These are phyloP conservation scores for Stentor roeselii DNA, from an alignment of 73 alveolate species.

Conservation along the genomic window DNA sequence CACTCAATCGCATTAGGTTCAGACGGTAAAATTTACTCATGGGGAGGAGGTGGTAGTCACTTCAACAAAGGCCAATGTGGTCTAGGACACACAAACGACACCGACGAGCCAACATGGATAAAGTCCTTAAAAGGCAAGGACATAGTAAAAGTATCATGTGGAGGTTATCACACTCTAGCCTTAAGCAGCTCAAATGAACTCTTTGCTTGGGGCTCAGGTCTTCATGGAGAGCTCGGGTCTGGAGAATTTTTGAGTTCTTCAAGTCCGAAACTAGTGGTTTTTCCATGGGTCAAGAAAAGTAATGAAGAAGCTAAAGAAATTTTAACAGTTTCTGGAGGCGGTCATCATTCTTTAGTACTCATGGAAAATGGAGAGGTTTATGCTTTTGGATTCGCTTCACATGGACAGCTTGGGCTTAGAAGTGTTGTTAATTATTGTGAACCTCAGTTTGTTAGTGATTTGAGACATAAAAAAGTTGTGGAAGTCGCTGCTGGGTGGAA, in stretches of 20 bases:
- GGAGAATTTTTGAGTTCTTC: constrained; percentile 30
- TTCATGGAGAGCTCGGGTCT: constrained; percentile 94
- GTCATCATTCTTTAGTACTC: constrained; percentile 91
- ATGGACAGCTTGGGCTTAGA: constrained; percentile 94
- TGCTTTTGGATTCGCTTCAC: constrained; percentile 92
- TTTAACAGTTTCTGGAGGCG: constrained; percentile 62
- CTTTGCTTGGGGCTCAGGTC: constrained; percentile 92
- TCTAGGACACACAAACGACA: constrained; percentile 81
- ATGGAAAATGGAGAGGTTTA: constrained; percentile 81
- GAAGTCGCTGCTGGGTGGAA: constrained; percentile 97
- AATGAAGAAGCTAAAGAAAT: constrained; percentile 15
- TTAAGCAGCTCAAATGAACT: constrained; percentile 78
- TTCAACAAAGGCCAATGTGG: constrained; percentile 97
- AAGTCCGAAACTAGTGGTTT: not conserved
- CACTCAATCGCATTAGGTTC: constrained; percentile 92
- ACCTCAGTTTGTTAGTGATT: constrained; percentile 83
- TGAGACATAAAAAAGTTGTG: constrained; percentile 35
- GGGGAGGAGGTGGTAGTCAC: constrained; percentile 98
- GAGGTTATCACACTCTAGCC: constrained; percentile 95
- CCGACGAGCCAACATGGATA: constrained; percentile 71
- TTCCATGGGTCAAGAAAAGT: not conserved
- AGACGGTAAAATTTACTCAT: constrained; percentile 86
- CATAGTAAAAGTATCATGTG: constrained; percentile 80
- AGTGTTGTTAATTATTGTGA: constrained; percentile 70
- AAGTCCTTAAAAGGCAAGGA: constrained; percentile 61